phyloP scores from a whole-genome alignment of 2,329 filamentous ascomycete genomes.

The Penicillium decumbens region DNA sequence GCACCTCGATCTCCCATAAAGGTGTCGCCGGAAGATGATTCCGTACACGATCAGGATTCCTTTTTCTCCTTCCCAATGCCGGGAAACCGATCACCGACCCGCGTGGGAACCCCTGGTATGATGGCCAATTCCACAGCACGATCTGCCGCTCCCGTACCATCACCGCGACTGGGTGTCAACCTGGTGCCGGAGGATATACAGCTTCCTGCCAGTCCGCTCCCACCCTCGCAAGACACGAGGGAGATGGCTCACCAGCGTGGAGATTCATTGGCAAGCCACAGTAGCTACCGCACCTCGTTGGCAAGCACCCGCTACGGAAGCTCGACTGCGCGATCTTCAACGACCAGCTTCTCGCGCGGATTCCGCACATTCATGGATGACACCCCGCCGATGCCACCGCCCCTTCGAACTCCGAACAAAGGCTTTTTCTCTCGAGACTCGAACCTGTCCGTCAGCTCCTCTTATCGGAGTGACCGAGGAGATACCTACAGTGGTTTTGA shows the following conservation, averaged over 20 bases:
- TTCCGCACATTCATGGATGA: constrained; percentile 30
- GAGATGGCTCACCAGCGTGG: constrained; percentile 11
- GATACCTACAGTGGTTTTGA: constrained; percentile 30
- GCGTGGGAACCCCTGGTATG: constrained; percentile 19
- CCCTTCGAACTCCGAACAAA: constrained; percentile 21
- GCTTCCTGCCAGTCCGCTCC: constrained; percentile 18
- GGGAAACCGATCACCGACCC: constrained; percentile 28
- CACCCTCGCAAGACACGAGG: constrained; percentile 15
- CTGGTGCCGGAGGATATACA: constrained; percentile 19
- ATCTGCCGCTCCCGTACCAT: constrained; percentile 22
- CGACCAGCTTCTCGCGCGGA: constrained; percentile 30
- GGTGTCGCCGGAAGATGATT: constrained; percentile 38
- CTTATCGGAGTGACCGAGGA: constrained; percentile 18
- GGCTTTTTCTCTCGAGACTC: constrained; percentile 23
- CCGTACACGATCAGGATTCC: constrained; percentile 49
- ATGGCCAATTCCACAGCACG: constrained; percentile 20
- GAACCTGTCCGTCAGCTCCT: constrained; percentile 21
- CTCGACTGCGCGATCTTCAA: constrained; percentile 35
- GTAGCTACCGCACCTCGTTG: constrained; percentile 41
- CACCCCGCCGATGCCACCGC: constrained; percentile 31
- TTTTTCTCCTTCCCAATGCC: constrained; percentile 52
- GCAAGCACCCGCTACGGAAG: constrained; percentile 38
- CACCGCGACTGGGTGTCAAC: constrained; percentile 11
- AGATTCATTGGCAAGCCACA: constrained; percentile 33
- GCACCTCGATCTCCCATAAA: constrained; percentile 42